Evolutionary conservation across 2,329 filamentous ascomycete genomes (phyloP), one percentile per base, ranked within the genome.

Genomic region (Dactylella cylindrospora): DNA sequence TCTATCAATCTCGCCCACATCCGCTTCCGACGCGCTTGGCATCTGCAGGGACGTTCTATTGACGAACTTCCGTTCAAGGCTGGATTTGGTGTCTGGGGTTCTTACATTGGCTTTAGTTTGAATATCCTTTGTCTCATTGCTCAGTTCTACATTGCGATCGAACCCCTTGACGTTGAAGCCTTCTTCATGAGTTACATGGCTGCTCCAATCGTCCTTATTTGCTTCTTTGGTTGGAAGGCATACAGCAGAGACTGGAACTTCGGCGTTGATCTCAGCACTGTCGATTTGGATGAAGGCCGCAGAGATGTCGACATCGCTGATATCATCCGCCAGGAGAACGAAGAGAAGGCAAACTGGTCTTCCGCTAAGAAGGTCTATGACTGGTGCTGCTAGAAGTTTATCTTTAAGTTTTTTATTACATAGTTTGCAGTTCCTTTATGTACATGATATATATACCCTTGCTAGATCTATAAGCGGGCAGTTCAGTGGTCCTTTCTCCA

Each of bases 1-100:
- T 81, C 79, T 35, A 84, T 86, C 67, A 84, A 81, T 70, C 71
- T 83, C 13, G 77, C 82, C 1, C 84, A 87, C 67, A 85, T 87
- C 69, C 82, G 84, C 17, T 85, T 84, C 78, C 82, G 83, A 28
- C 65, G 69, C 2, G 83, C 81, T 0, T 85, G 83, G 83, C 71
- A 71, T 17, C 68, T 72, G 12, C 77, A 84, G 54, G 82, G 82
- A 19, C 81, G 79, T 67, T 77, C 75, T 1, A 70, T 84, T 2
- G 80, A 84, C 10, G 82, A 84, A 69, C 78, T 88, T 2, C 80
- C 84, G 1, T 88, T 84, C 75, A 72, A 73, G 23, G 80, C 82
- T n/a, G 73, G 77, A 36, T 77, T 80, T 39, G 84, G 84, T 52
- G 75, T 85, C 5, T 75, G 71, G 3, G 84, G 84, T 17, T 85